Conservation (phyloP, 208 protist species). For the Crithidia bombi region DNA sequence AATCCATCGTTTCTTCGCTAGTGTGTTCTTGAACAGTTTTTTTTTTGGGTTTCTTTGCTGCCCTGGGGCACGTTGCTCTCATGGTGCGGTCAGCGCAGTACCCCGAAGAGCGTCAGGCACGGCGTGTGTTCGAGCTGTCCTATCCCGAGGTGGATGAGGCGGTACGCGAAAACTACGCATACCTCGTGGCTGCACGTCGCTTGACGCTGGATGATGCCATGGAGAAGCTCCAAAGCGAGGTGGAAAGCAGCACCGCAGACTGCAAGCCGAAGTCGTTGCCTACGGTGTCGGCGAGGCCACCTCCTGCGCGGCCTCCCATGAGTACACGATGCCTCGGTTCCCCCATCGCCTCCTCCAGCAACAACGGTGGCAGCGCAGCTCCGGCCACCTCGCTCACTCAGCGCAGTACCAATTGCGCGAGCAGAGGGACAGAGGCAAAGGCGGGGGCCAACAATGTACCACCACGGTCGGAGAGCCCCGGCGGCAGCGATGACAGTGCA, state of each 20-base stretch:
- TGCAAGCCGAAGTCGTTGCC: background rate
- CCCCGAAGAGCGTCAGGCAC: conserved; percentile 37
- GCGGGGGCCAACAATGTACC: background rate
- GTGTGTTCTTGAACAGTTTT: too few species aligned
- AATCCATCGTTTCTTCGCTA: too few species aligned
- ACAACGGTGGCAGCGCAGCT: too few species aligned
- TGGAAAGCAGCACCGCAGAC: background rate
- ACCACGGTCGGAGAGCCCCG: background rate
- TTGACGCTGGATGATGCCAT: conserved; percentile 64
- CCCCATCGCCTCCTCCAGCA: too few species aligned
- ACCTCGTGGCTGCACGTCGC: conserved; percentile 54
- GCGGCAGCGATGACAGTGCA: background rate
- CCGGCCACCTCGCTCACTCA: background rate
- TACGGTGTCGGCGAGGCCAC: background rate
- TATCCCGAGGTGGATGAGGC: conserved; percentile 49
- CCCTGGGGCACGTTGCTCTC: background rate
- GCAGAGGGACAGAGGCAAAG: background rate
- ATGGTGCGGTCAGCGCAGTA: conserved; percentile 28
- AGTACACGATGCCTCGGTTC: too few species aligned
- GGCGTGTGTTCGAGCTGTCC: conserved; percentile 41
- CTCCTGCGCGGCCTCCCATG: too few species aligned
- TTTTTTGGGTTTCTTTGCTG: conserved; percentile 13
- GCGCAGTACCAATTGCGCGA: background rate
- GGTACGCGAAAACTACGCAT: conserved; percentile 48
- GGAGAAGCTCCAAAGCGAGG: conserved; percentile 30